Conservation (phyloP, 345 rosid genomes). For the thale cress (Arabidopsis thaliana) region TAIR10.1 NC_003075.7:13351501-13352000, state of each 20-base stretch:
- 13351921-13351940: not conserved
- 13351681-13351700: not conserved
- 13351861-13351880: not conserved
- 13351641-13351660: slow-evolving; percentile 4
- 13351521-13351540: slow-evolving; percentile 55
- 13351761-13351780: too few relatives aligned
- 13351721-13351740: not conserved
- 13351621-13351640: slow-evolving; percentile 51
- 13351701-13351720: too few relatives aligned
- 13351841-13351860: not conserved
- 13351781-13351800: too few relatives aligned
- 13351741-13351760: not conserved
- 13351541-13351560: slow-evolving; percentile 54
- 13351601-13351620: slow-evolving; percentile 52
- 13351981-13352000: not conserved
- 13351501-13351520: slow-evolving; percentile 56
- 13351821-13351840: slow-evolving; percentile 9
- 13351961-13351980: not conserved
- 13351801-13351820: not conserved
- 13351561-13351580: slow-evolving; percentile 60
- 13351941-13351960: not conserved
- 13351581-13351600: slow-evolving; percentile 59
- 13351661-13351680: not conserved
- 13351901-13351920: not conserved
- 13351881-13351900: not conserved